Evolutionary conservation across 805 yeast genomes (phyloP), one percentile per base, ranked within the genome.

Genomic region (Cyberlindnera euphorbiiphila): DNA sequence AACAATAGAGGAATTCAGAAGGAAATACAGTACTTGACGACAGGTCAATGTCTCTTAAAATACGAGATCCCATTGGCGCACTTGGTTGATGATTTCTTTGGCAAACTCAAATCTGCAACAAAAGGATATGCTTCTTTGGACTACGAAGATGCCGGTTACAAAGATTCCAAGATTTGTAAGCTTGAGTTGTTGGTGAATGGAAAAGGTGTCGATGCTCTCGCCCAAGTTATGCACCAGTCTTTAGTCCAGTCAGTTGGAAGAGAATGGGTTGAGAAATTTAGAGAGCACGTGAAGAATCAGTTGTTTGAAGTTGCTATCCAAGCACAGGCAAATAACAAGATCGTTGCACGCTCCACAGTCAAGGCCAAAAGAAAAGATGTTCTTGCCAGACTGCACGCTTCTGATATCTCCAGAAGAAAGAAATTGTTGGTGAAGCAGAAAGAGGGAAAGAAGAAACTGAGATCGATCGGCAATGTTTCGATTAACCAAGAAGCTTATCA

Each of bases 291-390:
- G 32, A 71, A 79, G 44, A 81, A 81, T 39, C 97, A 93, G 59
- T 74, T 89, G 46, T 91, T 85, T 54, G 98, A 91, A 59, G 95
- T 93, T 19, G 80, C 88, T 11, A 85, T 91, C 38, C 98, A 91
- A 57, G 96, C 98, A 4, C 73, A 76, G 48, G 89, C 91, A 11
- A 83, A 81, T 42, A 76, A 74, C 51, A 80, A 81, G 54, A 79
- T 88, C 18, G 69, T 91, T 8, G 96, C 98, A 1, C 68, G 98
- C 45, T 96, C 91, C 54, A 89, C 97, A 0, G 85, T 93, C 46
- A 85, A 86, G 58, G 98, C 98, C 6, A 76, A 86, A 56, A 69
- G 96, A 43, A 91, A 91, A 62, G 98, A 91, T 61, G 98, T 91
- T n/a, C 69, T 93, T 38, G 95, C 93, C 20, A 85, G 79, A 54